These are phyloP conservation scores for Filosporella fistucella DNA, from an alignment of 495 filamentous ascomycete species.

Conservation along the genomic window DNA sequence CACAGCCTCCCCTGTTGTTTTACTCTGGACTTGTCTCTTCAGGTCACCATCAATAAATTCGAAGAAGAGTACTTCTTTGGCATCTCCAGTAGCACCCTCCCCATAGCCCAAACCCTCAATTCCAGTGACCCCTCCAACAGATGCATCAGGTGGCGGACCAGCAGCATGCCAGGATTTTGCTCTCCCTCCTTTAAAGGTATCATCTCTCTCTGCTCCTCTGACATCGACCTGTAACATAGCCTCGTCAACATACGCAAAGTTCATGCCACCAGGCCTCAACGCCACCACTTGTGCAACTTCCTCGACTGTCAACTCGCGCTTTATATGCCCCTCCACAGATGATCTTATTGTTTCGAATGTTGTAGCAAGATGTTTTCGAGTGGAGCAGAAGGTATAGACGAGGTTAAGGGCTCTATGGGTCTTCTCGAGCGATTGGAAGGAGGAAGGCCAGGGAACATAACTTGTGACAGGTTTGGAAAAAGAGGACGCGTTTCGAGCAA, in stretches of 20 bases:
- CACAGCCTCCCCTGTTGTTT: constrained; percentile 65
- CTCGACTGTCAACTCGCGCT: constrained; percentile 60
- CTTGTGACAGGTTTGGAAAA: constrained; percentile 13
- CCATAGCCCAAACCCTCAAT: constrained; percentile 28
- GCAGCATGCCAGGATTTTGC: constrained; percentile 34
- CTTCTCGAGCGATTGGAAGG: constrained; percentile 67
- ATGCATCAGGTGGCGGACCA: constrained; percentile 39
- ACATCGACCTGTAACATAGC: constrained; percentile 73
- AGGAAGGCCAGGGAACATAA: constrained; percentile 59
- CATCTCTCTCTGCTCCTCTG: constrained; percentile 55
- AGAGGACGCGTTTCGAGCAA: constrained; percentile 11
- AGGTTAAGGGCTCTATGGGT: constrained; percentile 83
- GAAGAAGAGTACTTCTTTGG: constrained; percentile 70
- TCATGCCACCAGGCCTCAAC: constrained; percentile 69
- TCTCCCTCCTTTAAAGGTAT: constrained; percentile 40
- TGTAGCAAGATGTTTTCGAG: constrained; percentile 84
- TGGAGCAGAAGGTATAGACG: constrained; percentile 91
- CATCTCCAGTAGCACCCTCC: constrained; percentile 31
- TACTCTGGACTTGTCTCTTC: constrained; percentile 68
- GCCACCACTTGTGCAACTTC: constrained; percentile 81
- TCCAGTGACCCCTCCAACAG: constrained; percentile 43
- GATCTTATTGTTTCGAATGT: constrained; percentile 84
- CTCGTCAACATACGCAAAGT: constrained; percentile 85
- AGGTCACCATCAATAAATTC: constrained; percentile 92
- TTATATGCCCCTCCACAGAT: constrained; percentile 79